Percentiles rank a stretch among this genome's conserved stretches.
Conservation (phyloP, 164 flowering plant species). For the Malania oleifera region DNA sequence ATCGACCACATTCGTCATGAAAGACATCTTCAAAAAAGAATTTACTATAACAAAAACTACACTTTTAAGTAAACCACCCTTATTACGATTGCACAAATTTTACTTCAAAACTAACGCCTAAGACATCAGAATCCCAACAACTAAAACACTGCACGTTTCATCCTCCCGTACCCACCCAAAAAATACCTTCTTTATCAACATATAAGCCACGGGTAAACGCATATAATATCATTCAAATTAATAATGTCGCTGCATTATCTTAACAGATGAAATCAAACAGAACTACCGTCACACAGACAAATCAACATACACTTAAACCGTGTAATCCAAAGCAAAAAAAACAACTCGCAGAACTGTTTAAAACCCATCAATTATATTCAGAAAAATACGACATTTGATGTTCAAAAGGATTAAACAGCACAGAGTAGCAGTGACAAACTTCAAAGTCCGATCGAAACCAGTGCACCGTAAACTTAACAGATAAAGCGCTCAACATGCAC, state of each 20-base stretch:
- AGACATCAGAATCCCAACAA: constrained; percentile 3
- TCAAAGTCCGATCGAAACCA: background rate
- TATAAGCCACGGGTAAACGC: constrained; percentile 1
- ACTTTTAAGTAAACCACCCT: background rate
- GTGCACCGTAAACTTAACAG: constrained; percentile 11
- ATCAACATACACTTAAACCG: constrained; percentile 39
- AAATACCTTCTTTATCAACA: background rate
- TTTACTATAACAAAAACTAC: background rate
- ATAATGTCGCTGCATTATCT: constrained; percentile 4
- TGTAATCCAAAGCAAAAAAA: constrained; percentile 5
- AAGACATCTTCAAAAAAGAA: background rate
- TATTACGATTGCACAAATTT: background rate
- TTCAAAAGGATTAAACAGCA: constrained; percentile 8
- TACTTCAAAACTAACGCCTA: background rate
- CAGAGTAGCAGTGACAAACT: constrained; percentile 12
- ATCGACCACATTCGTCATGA: background rate
- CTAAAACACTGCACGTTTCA: background rate
- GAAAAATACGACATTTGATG: background rate
- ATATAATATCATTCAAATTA: background rate
- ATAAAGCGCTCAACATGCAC: constrained; percentile 19
- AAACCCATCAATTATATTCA: background rate
- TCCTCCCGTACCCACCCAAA: constrained; percentile 2
- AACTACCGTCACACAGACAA: constrained; percentile 28
- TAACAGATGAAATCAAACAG: background rate
- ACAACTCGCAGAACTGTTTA: background rate